Evolutionary conservation across 257 asterid genomes (phyloP), one percentile per base, ranked within the genome.

Genomic region (Nicotiana attenuata): DNA sequence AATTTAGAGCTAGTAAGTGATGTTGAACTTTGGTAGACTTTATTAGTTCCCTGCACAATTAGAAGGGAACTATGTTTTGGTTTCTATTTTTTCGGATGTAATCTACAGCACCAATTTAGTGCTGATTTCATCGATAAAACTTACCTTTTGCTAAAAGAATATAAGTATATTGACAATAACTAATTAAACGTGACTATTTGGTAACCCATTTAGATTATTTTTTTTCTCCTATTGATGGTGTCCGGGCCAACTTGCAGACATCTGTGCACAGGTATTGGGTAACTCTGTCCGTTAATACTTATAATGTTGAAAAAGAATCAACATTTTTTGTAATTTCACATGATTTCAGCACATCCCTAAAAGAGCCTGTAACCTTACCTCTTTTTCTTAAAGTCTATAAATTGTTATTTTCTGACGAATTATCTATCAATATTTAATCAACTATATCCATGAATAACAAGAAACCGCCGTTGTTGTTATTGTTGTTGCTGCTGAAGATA

Each of bases 401-500:
- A 69, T 38, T 38, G 11, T 41, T 41, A 22, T 71, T 59, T 59
- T 6, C 7, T 3, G 10, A 31, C 14, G 1, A 45, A 20, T 13
- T 31, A 31, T 31, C 35, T 31, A 31, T 31, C 35, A 31, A 31
- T 31, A 31, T 4, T 31, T 31, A 31, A 31, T 31, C 6, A 31
- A 31, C 6, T 31, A 31, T 31, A 31, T 31, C 35, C 35, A 31
- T 5, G 56, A 38, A 38, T 38, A 38, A 38, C 10, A 38, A 38
- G 10, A 73, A 73, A 47, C 78, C 35, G 35, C 35, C 7, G 59
- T 13, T 71, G 78, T 68, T 68, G 56, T 22, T 69, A 57, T 13
- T 73, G 78, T 69, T 69, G 31, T 14, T 69, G 78, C 5, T 71
- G 78, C 33, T 89, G 96, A 73, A 92, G 84, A 69, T 88, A 84